Evolutionary conservation across 768 basidiomycete species (phyloP).

Genomic region (Gyrodon lividus): DNA sequence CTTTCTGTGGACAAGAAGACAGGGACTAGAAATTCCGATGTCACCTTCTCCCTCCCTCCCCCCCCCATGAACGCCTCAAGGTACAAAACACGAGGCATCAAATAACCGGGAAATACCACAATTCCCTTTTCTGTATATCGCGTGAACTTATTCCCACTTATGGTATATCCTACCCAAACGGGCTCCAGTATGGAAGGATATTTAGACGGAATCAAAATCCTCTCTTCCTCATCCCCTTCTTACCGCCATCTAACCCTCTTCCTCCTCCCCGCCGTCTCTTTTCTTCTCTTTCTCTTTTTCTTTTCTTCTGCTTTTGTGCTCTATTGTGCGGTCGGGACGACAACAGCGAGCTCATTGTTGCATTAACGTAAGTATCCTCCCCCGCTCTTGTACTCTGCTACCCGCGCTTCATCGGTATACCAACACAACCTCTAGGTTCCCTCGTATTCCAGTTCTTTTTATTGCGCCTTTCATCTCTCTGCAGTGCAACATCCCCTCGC

Average conservation of each 20-base stretch:
- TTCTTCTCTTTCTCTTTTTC: constrained; percentile 21
- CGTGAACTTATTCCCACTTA: constrained; percentile 13
- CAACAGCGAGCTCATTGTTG: constrained; percentile 30
- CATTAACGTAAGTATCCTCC: constrained; percentile 32
- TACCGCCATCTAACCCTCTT: constrained; percentile 21
- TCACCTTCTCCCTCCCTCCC: constrained; percentile 5
- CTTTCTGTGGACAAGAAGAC: constrained; percentile 16
- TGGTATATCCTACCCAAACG: neutral
- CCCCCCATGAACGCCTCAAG: constrained; percentile 8
- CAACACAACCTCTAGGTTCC: constrained; percentile 26
- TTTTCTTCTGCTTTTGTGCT: constrained; percentile 29
- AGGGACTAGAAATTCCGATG: constrained; percentile 33
- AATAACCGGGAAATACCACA: constrained; percentile 13
- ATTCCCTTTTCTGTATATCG: constrained; percentile 12
- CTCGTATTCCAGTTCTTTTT: constrained; percentile 34
- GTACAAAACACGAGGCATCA: constrained; percentile 29
- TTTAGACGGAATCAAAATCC: constrained; percentile 34
- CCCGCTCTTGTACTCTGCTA: constrained; percentile 1
- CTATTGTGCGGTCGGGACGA: constrained; percentile 35
- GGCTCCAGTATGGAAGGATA: constrained; percentile 19
- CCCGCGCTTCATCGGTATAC: neutral
- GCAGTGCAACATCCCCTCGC: constrained; percentile 43
- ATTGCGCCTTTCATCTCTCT: constrained; percentile 39
- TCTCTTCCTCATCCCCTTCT: constrained; percentile 31
- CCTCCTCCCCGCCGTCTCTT: constrained; percentile 42